phyloP scores from a whole-genome alignment of 2,329 filamentous ascomycete genomes.

The Sphaceloma murrayae region DNA sequence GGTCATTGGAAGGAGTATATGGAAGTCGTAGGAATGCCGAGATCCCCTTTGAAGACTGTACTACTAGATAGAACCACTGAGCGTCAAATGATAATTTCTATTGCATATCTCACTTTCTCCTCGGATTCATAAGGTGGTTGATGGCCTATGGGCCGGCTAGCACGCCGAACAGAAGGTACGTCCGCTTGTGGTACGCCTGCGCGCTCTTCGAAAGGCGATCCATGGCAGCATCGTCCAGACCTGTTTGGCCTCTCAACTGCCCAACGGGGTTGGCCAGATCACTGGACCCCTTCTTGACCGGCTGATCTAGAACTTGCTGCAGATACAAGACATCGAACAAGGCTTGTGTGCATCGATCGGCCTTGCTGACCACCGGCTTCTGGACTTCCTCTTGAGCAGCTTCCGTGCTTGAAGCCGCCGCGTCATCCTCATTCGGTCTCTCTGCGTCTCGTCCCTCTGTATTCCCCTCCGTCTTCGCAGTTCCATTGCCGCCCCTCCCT shows the following conservation, averaged over 20 bases:
- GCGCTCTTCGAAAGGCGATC: conserved; percentile 53
- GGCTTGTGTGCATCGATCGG: conserved; percentile 31
- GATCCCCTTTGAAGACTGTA: too few species aligned
- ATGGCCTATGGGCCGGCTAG: conserved; percentile 40
- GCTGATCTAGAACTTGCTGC: conserved; percentile 22
- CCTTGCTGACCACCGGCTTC: conserved; percentile 19
- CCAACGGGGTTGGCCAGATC: conserved; percentile 24
- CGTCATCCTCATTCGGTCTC: conserved; percentile 14
- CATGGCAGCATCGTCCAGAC: conserved; percentile 39
- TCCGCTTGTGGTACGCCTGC: conserved; percentile 73
- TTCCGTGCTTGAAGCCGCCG: background rate
- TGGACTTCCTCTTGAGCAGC: conserved; percentile 16
- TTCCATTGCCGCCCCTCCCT: background rate
- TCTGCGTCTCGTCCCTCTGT: too few species aligned
- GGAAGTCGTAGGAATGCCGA: background rate
- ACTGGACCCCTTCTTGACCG: background rate
- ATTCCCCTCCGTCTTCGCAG: conserved; percentile 17
- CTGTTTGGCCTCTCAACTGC: conserved; percentile 39
- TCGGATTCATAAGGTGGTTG: too few species aligned
- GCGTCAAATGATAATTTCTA: too few species aligned
- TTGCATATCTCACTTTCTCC: too few species aligned
- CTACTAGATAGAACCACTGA: too few species aligned
- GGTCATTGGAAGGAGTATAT: background rate
- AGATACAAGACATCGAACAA: conserved; percentile 38
- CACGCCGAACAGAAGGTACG: conserved; percentile 70